Evolutionary conservation across 106 monocot species (phyloP), one percentile per base, ranked within the genome.

Genomic region (Apostasia shenzhenica): DNA sequence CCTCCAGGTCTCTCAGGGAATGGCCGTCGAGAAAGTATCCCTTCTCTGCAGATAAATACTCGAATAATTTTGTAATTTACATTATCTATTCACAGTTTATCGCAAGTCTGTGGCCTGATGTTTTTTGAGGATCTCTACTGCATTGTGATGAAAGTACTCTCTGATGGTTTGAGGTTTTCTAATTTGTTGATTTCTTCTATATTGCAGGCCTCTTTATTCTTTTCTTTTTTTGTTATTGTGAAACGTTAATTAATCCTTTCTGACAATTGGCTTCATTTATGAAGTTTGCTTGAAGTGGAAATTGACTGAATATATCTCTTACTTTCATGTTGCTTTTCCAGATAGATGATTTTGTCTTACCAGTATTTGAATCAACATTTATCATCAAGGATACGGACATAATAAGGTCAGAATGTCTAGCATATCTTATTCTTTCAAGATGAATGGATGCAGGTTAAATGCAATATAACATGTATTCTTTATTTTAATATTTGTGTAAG

Each of bases 301-400:
- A 45, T 13, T 63, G 13, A 63, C 8, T 43, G 1, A 45, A 26
- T 26, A 26, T 26, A 26, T 26, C 26, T 63, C 45, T 14, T 63
- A 1, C 3, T 63, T 63, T 45, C 13, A 4, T 72, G 45, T 44
- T 59, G 65, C 41, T 73, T 41, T 62, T 79, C 55, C 83, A 94
- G 94, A 83, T 95, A 77, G 91, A 91, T 84, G 85, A 68, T 60
- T 91, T 91, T 76, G 83, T 78, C 39, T 55, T 95, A 72, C 94
- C 94, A 2, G 48, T 83, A 14, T 95, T 83, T 73, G 91, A 88
- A 65, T 86, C 88, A 7, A 86, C 78, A 50, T 52, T 47, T 46
- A 83, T 95, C 62, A 80, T 95, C 73, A 83, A 68, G 62, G 88
- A 95, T 39, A 80, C 66, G 37, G 94, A 95, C 61, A 70, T 88